phyloP scores from a whole-genome alignment of 768 basidiomycete genomes.

The Collybiopsis confluens region DNA sequence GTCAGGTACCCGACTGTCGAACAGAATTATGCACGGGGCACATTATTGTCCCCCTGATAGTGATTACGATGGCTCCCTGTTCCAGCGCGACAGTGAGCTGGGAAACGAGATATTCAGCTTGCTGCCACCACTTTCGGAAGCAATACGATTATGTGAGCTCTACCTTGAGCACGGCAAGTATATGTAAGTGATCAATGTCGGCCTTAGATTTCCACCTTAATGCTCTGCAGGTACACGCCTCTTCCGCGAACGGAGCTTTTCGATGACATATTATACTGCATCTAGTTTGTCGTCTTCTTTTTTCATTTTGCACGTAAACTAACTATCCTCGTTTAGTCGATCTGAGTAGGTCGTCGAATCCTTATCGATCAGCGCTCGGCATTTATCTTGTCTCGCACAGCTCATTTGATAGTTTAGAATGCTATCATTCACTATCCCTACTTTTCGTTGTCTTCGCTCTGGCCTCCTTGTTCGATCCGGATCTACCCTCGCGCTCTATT shows the following conservation, averaged over 20 bases:
- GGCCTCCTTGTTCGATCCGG: constrained; percentile 56
- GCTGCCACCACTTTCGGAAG: constrained; percentile 57
- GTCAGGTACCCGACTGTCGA: constrained; percentile 19
- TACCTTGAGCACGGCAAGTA: constrained; percentile 62
- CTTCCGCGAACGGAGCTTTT: constrained; percentile 51
- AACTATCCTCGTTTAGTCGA: not conserved
- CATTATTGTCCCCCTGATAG: constrained; percentile 29
- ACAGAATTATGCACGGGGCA: constrained; percentile 28
- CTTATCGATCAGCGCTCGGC: not conserved
- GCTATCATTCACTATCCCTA: constrained; percentile 55
- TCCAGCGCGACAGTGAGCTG: constrained; percentile 21
- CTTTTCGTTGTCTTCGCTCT: constrained; percentile 66
- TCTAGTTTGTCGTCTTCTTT: constrained; percentile 38
- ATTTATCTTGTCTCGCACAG: constrained; percentile 17
- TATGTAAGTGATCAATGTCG: constrained; percentile 36
- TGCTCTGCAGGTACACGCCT: constrained; percentile 44
- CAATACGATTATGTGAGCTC: constrained; percentile 55
- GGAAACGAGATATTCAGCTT: constrained; percentile 39
- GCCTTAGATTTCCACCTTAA: not conserved
- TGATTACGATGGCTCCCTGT: constrained; percentile 17
- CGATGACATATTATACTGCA: constrained; percentile 47
- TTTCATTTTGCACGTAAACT: not conserved
- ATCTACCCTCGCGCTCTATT: constrained; percentile 40
- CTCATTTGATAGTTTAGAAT: constrained; percentile 31
- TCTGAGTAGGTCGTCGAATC: not conserved